Conservation (phyloP, 2,329 filamentous ascomycete genomes). For the Fusarium buharicum region DNA sequence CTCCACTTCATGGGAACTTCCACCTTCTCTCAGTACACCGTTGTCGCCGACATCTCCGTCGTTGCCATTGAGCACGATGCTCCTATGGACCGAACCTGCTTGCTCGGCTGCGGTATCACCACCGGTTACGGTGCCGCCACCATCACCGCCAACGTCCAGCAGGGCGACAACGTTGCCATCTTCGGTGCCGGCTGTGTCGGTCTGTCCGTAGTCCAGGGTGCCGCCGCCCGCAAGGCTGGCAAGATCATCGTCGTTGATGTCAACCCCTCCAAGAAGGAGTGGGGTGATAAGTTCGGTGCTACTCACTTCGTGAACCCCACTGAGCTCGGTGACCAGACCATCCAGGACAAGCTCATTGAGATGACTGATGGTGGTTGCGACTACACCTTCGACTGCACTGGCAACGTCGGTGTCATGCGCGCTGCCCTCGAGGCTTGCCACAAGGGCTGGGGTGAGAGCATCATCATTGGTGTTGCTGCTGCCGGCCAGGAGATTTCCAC, state of each 20-base stretch:
- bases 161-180: slow-evolving; percentile 88
- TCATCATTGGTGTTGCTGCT: slow-evolving; percentile 96
- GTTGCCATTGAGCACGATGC: slow-evolving; percentile 91
- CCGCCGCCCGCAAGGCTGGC: slow-evolving; percentile 81
- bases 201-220: slow-evolving; percentile 93
- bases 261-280: slow-evolving; percentile 90
- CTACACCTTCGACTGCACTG: slow-evolving; percentile 99
- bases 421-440: slow-evolving; percentile 96
- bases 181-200: slow-evolving; percentile 98
- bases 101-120: slow-evolving; percentile 98
- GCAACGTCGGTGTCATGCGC: slow-evolving; percentile 95
- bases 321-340: slow-evolving; percentile 79
- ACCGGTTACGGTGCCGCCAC: slow-evolving; percentile 96
- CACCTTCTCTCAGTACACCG: slow-evolving; percentile 98
- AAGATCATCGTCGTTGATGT: slow-evolving; percentile 80
- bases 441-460: slow-evolving; percentile 98
- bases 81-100: slow-evolving; percentile 93
- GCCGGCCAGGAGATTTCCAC: slow-evolving; percentile 96
- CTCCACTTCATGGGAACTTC: slow-evolving; percentile 99
- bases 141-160: slow-evolving; percentile 91
- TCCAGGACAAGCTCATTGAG: slow-evolving; percentile 93
- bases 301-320: slow-evolving; percentile 97
- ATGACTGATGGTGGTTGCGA: slow-evolving; percentile 98
- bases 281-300: slow-evolving; percentile 93
- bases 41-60: slow-evolving; percentile 97